phyloP scores from a whole-genome alignment of 2,329 filamentous ascomycete genomes.

The Graphiopsis chlorocephala region DNA sequence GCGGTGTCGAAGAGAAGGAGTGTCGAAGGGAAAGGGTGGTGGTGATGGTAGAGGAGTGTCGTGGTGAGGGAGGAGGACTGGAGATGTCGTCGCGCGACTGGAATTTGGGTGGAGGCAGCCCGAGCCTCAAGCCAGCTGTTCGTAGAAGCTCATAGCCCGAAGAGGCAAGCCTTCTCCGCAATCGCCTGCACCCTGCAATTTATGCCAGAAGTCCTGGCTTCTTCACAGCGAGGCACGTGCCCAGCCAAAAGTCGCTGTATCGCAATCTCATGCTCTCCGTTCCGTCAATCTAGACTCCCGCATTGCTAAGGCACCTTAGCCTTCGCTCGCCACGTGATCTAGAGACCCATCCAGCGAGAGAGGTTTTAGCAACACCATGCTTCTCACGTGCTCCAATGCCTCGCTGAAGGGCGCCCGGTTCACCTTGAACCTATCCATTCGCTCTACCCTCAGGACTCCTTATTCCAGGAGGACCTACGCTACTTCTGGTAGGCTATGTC shows the following conservation, averaged over 20 bases:
- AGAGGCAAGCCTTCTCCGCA: constrained; percentile 4
- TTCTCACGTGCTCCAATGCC: constrained; percentile 5
- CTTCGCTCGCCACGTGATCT: constrained; percentile 1
- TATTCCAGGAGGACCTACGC: constrained; percentile 2
- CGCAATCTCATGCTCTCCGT: neutral
- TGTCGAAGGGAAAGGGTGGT: constrained; percentile 26
- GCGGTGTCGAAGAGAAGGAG: neutral
- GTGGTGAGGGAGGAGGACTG: neutral
- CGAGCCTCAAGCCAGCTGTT: constrained; percentile 9
- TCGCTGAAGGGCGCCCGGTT: constrained; percentile 5
- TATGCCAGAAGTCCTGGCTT: neutral
- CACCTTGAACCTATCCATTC: constrained; percentile 1
- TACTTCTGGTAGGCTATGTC: constrained; percentile 8
- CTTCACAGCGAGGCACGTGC: neutral
- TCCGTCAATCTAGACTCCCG: neutral
- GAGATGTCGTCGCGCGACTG: constrained; percentile 8
- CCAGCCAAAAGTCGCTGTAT: constrained; percentile 1
- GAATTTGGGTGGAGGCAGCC: constrained; percentile 13
- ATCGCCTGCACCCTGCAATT: neutral
- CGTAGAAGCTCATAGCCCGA: constrained; percentile 13
- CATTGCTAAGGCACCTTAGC: neutral
- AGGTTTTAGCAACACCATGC: neutral
- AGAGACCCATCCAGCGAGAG: neutral
- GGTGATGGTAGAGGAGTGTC: neutral
- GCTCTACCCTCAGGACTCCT: constrained; percentile 2